These are phyloP conservation scores for Dittrichia graveolens DNA, from an alignment of 129 eudicot genomes.

Conservation along the genomic window DNA sequence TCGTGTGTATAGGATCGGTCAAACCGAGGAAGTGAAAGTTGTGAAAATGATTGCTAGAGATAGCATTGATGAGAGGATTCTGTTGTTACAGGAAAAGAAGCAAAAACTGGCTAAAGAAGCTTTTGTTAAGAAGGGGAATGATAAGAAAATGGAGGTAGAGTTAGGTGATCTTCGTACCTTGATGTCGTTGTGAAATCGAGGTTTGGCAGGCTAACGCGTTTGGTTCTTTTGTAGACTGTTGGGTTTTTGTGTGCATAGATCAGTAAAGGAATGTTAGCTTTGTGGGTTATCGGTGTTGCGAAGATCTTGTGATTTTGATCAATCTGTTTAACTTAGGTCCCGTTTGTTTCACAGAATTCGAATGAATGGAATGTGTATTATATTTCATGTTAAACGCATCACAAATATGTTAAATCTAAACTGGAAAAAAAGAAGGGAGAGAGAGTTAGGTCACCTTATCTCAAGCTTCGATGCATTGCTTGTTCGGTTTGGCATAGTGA, in stretches of 20 bases:
- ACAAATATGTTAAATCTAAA: too few species aligned
- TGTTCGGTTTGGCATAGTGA: too few species aligned
- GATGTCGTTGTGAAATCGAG: constrained; percentile 59
- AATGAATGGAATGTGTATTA: too few species aligned
- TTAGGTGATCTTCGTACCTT: constrained; percentile 64
- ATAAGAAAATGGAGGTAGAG: constrained; percentile 56
- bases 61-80: constrained; percentile 77
- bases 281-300: too few species aligned
- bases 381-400: too few species aligned
- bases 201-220: not conserved
- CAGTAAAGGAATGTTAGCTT: too few species aligned
- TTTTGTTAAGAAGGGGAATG: constrained; percentile 52
- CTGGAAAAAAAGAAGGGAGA: too few species aligned
- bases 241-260: not conserved
- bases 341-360: too few species aligned
- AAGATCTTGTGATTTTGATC: not conserved
- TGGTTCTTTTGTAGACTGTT: not conserved
- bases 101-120: constrained; percentile 67
- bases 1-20: constrained; percentile 89
- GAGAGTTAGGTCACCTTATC: too few species aligned
- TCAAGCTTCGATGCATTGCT: too few species aligned
- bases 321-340: too few species aligned
- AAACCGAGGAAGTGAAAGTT: constrained; percentile 65
- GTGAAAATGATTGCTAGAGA: constrained; percentile 78
- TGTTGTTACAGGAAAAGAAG: constrained; percentile 74